Evolutionary conservation across 163 green algal genomes (phyloP).

Genomic region (Chlorella variabilis): DNA sequence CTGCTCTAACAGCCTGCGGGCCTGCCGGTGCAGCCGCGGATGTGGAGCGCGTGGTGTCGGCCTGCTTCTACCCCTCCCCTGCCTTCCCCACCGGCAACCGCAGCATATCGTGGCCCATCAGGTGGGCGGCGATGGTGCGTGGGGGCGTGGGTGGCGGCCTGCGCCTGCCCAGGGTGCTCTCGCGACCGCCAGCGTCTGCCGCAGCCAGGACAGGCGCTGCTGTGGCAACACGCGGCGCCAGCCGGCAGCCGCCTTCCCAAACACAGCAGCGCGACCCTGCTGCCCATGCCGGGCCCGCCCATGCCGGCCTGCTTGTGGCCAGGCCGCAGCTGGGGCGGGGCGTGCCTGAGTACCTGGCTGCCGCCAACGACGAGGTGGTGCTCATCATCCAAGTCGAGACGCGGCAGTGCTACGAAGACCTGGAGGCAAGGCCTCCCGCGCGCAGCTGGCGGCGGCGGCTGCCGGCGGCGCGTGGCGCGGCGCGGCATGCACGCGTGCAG

Average conservation of each 20-base stretch:
- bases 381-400: conserved; percentile 42
- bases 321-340: conserved; percentile 40
- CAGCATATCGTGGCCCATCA: conserved; percentile 40
- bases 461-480: no score
- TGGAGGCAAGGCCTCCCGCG: conserved; percentile 4
- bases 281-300: no score
- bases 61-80: conserved; percentile 33
- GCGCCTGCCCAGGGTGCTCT: no score
- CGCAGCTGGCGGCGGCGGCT: no score
- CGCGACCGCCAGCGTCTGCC: no score
- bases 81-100: conserved; percentile 26
- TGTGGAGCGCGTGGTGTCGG: conserved; percentile 26
- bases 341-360: conserved; percentile 23
- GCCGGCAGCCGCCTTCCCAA: no score
- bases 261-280: no score
- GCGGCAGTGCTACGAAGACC: conserved; percentile 35
- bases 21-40: conserved; percentile 1
- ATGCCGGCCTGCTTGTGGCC: background rate
- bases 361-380: conserved; percentile 40
- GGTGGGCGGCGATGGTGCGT: background rate
- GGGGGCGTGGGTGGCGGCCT: background rate
- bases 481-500: no score
- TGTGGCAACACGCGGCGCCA: no score
- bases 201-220: no score
- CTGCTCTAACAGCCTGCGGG: background rate